Conservation (phyloP, 441 rosid genomes). For the Cnidoscolus chayamansa region DNA sequence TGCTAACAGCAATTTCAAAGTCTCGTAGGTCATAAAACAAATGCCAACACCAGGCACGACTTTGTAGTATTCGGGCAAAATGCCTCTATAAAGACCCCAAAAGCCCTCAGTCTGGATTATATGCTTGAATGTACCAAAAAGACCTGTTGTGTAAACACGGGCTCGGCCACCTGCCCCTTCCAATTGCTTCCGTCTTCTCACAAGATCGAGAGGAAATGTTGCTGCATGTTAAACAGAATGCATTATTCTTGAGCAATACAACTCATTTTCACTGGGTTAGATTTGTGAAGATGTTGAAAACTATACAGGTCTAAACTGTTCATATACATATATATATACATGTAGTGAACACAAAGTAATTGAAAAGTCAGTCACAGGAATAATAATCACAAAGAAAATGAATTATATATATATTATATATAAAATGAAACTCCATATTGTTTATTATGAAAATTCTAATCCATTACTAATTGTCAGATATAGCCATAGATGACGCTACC, state of each 20-base stretch:
- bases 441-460: neutral
- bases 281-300: neutral
- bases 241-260: neutral
- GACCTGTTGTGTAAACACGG: constrained; percentile 68
- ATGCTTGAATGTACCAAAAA: constrained; percentile 69
- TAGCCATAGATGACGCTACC: neutral
- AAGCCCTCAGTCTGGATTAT: constrained; percentile 69
- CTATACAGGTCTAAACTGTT: neutral
- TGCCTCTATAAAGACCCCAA: constrained; percentile 79
- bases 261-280: neutral
- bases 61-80: constrained; percentile 88
- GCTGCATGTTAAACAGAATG: constrained; percentile 43
- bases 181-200: constrained; percentile 84
- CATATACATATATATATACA: neutral
- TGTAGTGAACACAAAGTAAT: neutral
- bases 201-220: constrained; percentile 87
- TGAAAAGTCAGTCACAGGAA: neutral
- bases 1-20: constrained; percentile 59
- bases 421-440: no score
- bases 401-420: no score
- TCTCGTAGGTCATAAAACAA: constrained; percentile 90
- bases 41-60: constrained; percentile 95
- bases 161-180: constrained; percentile 91
- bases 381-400: neutral
- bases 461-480: neutral